Evolutionary conservation across 2,329 filamentous ascomycete genomes (phyloP), one percentile per base, ranked within the genome.

Genomic region (Fusarium luffae): DNA sequence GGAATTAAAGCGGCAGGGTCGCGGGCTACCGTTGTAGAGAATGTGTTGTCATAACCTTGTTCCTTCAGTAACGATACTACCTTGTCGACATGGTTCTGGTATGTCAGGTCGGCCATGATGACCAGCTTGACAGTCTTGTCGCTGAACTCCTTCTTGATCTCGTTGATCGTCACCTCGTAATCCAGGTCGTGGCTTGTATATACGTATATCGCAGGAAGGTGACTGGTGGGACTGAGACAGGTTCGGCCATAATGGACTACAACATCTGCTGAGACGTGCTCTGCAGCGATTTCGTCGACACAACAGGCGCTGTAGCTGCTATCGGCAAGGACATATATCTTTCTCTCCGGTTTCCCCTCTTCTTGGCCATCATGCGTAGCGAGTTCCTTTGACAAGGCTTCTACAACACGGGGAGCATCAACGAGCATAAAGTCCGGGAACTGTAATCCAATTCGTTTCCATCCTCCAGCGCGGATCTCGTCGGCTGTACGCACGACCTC

Each of bases 291-390:
- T 82, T 99, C 96, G 76, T 99, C 96, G 19, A 98, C 94, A 76
- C 96, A 99, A 81, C 96, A 99, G 1, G 95, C 91, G 63, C 96
- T 97, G 80, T 98, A 99, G 3, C 95, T 98, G 4, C 96, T 98
- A 79, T 99, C 96, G 32, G 92, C 96, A 19, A 99, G 84, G 64
- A 99, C 94, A 74, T 92, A 97, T 54, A 98, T 84, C 66, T 85
- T 77, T 58, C 58, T 71, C 43, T 72, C 65, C 5, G 23, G 11
- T 34, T 51, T 59, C 12, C 19, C 34, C 16, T 68, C 51, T 28
- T 58, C 62, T 13, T 56, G 60, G 2, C 58, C 64, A 34, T 72
- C 69, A 1, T 57, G 54, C 5, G 55, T 25, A 4, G 25, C 48
- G 7, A 81, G 69, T 52, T 79, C 77, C 10, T 66, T 64, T 0